Evolutionary conservation across 345 rosid genomes (phyloP).

Genomic region (Boechera retrofracta): DNA sequence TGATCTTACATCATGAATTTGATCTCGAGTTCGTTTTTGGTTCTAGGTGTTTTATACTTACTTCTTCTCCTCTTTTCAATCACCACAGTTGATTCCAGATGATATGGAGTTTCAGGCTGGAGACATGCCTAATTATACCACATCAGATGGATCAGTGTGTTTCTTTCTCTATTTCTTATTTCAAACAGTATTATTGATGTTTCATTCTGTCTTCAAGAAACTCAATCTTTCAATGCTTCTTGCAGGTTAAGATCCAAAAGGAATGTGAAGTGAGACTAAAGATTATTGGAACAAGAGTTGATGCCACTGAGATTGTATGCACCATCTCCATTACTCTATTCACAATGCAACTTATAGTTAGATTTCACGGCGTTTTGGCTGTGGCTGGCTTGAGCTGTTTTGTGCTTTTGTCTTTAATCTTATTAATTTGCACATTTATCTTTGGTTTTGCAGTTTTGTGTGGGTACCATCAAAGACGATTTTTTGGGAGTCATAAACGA

Average conservation of each 20-base stretch:
- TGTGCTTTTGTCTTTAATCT: conserved; percentile 1
- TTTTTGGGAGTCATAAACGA: conserved; percentile 95
- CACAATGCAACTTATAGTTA: conserved; percentile 9
- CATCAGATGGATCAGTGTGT: conserved; percentile 87
- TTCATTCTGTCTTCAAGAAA: conserved; percentile 21
- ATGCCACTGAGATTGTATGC: conserved; percentile 86
- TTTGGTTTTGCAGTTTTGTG: conserved; percentile 74
- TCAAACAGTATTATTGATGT: background rate
- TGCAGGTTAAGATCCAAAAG: conserved; percentile 90
- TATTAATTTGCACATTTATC: background rate
- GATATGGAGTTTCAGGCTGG: conserved; percentile 98
- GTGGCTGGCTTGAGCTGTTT: background rate
- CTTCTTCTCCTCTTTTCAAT: conserved; percentile 12
- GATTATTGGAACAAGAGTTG: conserved; percentile 93
- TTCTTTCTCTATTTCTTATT: conserved; percentile 9
- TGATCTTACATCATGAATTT: conserved; percentile 16
- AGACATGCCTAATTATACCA: conserved; percentile 89
- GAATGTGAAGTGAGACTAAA: conserved; percentile 92
- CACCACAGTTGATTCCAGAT: conserved; percentile 78
- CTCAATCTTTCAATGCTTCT: conserved; percentile 16
- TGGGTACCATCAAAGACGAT: conserved; percentile 92
- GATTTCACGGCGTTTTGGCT: background rate
- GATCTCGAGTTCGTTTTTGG: background rate
- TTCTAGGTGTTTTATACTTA: background rate
- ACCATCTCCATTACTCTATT: conserved; percentile 18